Evolutionary conservation across 2,329 filamentous ascomycete genomes (phyloP), one percentile per base, ranked within the genome.

Genomic region (Ophiostoma ips): DNA sequence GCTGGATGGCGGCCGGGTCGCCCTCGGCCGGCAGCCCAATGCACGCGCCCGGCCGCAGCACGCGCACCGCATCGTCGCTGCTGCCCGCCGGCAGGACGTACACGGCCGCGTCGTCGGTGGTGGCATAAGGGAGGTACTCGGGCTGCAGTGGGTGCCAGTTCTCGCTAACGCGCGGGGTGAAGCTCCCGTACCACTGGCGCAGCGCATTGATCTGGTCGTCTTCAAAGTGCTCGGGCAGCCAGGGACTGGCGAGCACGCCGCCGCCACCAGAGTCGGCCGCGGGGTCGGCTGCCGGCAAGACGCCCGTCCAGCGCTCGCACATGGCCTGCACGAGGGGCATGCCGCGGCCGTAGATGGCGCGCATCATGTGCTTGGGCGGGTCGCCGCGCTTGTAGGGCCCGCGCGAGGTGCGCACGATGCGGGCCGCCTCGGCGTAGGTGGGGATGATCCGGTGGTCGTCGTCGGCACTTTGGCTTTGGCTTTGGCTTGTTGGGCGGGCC

Each of bases 191-290:
- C 64, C 64, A 67, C 5, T 30, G 34, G 8, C 35, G 44, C 50
- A 64, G 65, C 24, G 58, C 58, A n/a, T 56, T 53, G 0, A 61
- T 59, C 51, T 67, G 63, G 19, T 59, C 58, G 3, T 56, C 54
- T 48, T 70, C 67, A 33, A 66, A 65, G 10, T 56, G 54, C 9
- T 60, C 60, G 0, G 64, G 58, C 24, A 69, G 58, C 70, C 70
- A 71, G 8, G 68, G 64, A 19, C 63, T 67, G 30, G 58, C 60
- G 37, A 65, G 58, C 36, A 66, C 56, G 2, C 52, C 60, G 8
- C 61, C 59, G 5, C 57, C 55, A 4, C 9, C 34, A 5, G 10
- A 12, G 6, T n/a, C n/a, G n/a, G n/a, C n/a, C n/a, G n/a, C n/a
- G n/a, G n/a, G n/a, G n/a, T 35, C 45, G 2, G 28, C 46, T 10